Evolutionary conservation across 1,284 basidiomycete genomes (phyloP), one percentile per base, ranked within the genome.

Genomic region (Sporisorium sorghi): DNA sequence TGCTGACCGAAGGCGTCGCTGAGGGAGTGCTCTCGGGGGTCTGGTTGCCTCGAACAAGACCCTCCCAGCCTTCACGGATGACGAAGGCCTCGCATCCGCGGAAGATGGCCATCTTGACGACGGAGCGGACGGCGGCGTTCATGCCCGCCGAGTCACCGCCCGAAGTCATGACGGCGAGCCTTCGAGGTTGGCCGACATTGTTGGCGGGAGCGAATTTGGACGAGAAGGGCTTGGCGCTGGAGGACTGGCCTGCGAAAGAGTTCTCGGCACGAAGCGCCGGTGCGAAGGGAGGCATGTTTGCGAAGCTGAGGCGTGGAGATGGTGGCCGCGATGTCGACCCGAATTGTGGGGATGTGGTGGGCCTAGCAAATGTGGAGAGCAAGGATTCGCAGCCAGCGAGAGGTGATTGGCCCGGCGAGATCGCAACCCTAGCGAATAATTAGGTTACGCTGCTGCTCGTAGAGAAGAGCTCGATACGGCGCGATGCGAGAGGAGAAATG

Each of bases 41-140:
- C 6, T 75, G 80, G 83, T 89, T 89, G 33, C 89, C 89, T 56
- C 86, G 84, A 21, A 90, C 88, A 58, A 99, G 90, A 46, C 96
- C 96, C 85, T 98, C 94, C 87, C 97, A 99, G 43, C 96, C 96
- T 87, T 99, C 97, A 43, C 96, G 91, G 40, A 83, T 77, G 59
- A 83, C 79, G 50, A 73, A 82, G 10, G 81, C 78, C 32, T 81
- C 68, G 62, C 73, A 81, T 44, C 93, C 94, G 86, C 94, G 94
- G 82, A 37, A 74, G 58, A 82, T 73, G 53, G 82, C 83, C 81
- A 84, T 82, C 66, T 83, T 84, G 63, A 83, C 73, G 50, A 83
- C 81, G 51, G 80, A 74, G 30, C 80, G 71, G 3, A 84, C 80
- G 47, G 75, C 75, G 40, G 81, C 80, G 57, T 81, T 82, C 85